Evolutionary conservation across 2,329 filamentous ascomycete species (phyloP).

Genomic region (Didymella glomerata): DNA sequence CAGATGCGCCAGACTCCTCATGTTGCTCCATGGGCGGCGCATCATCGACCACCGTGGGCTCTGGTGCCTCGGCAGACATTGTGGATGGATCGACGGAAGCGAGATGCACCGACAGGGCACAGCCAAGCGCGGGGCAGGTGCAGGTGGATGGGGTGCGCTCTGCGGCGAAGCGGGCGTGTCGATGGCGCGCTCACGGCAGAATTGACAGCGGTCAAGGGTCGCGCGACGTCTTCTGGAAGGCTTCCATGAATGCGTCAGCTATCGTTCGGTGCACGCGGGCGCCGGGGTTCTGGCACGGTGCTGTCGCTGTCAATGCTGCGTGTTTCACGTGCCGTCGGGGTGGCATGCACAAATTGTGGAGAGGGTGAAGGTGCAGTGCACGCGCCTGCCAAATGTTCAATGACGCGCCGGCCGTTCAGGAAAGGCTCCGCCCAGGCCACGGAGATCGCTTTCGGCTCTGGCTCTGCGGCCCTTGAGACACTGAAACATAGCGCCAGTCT

Average conservation of each 20-base stretch:
- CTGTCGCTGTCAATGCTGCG: slow-evolving; percentile 14
- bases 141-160: slow-evolving; percentile 8
- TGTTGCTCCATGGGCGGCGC: slow-evolving; percentile 27
- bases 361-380: slow-evolving; percentile 13
- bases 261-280: slow-evolving; percentile 26
- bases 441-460: slow-evolving; percentile 11
- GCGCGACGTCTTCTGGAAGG: slow-evolving; percentile 39
- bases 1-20: slow-evolving; percentile 28
- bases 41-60: slow-evolving; percentile 24
- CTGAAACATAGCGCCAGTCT: slow-evolving; percentile 42
- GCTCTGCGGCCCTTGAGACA: neutral
- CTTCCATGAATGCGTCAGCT: slow-evolving; percentile 30
- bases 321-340: slow-evolving; percentile 37
- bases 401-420: slow-evolving; percentile 27
- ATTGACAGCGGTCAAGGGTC: slow-evolving; percentile 32
- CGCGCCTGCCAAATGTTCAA: slow-evolving; percentile 5
- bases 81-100: slow-evolving; percentile 1
- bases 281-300: slow-evolving; percentile 7
- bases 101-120: neutral
- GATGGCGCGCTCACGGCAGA: slow-evolving; percentile 18
- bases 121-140: neutral
- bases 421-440: slow-evolving; percentile 14
- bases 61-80: slow-evolving; percentile 28
- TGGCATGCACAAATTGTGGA: slow-evolving; percentile 1
- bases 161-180: slow-evolving; percentile 33